Conservation (phyloP, 257 asterid genomes). For the Plectranthus barbatus region DNA sequence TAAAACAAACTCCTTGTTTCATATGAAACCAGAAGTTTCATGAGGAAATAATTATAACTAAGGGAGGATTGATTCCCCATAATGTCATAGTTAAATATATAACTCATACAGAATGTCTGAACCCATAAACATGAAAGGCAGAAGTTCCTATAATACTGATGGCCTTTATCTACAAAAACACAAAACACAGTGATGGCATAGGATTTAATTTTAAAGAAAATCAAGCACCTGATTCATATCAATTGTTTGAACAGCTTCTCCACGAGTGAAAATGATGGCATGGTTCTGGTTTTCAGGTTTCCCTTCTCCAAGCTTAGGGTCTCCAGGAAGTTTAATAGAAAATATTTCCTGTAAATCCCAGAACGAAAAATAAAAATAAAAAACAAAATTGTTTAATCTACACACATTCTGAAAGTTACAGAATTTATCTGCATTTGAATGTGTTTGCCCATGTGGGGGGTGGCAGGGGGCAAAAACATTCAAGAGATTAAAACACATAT, state of each 20-base stretch:
- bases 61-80: background rate
- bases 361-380: background rate
- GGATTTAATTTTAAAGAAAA: constrained; percentile 4
- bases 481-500: too few species aligned
- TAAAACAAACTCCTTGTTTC: background rate
- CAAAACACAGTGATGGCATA: background rate
- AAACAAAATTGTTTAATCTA: too few species aligned
- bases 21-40: too few species aligned
- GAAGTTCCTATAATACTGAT: background rate
- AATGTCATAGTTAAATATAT: background rate
- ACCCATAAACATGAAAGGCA: background rate
- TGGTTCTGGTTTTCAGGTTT: constrained; percentile 98
- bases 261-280: constrained; percentile 93
- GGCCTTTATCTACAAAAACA: background rate
- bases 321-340: constrained; percentile 95
- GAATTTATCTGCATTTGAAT: too few species aligned
- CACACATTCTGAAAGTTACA: too few species aligned
- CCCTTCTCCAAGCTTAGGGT: constrained; percentile 99
- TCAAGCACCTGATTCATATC: constrained; percentile 88
- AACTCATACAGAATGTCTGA: background rate
- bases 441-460: too few species aligned
- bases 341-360: constrained; percentile 64
- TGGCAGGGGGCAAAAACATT: too few species aligned
- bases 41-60: too few species aligned
- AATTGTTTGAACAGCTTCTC: constrained; percentile 94